Percentiles rank a stretch among this genome's conserved stretches.
Evolutionary conservation across 768 basidiomycete genomes (phyloP).

Genomic region (Boletus insuetus): DNA sequence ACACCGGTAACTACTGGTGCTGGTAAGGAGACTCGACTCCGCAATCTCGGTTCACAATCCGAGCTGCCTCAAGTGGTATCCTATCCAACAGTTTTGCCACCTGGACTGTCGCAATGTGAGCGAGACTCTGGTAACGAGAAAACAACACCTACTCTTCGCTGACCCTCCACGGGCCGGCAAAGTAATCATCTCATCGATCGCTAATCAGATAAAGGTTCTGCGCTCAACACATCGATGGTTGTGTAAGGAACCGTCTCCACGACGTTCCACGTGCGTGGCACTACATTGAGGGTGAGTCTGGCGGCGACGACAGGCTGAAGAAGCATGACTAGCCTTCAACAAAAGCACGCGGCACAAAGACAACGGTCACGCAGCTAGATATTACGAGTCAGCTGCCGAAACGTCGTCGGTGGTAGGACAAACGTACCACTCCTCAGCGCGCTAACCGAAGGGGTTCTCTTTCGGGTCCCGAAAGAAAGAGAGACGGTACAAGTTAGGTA

Average conservation of each 20-base stretch:
- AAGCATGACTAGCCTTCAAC: constrained; percentile 1
- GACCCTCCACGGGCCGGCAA: constrained; percentile 21
- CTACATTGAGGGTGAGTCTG: not conserved
- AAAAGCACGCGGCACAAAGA: constrained; percentile 4
- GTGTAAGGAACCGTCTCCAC: constrained; percentile 5
- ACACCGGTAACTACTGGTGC: constrained; percentile 19
- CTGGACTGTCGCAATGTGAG: constrained; percentile 11
- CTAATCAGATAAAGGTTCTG: constrained; percentile 5
- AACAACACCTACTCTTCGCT: constrained; percentile 15
- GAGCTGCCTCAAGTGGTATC: not conserved
- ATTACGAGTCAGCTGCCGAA: constrained; percentile 1
- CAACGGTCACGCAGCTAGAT: constrained; percentile 19
- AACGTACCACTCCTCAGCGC: constrained; percentile 11
- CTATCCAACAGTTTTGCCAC: constrained; percentile 12
- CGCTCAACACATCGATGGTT: constrained; percentile 9
- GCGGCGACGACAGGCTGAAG: not conserved
- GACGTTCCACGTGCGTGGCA: constrained; percentile 16
- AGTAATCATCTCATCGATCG: constrained; percentile 19
- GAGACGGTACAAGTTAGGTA: not conserved
- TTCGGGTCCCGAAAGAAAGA: constrained; percentile 21
- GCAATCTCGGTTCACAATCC: constrained; percentile 4
- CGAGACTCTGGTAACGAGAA: accelerated
- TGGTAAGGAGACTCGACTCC: constrained; percentile 4
- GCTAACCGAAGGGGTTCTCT: constrained; percentile 36
- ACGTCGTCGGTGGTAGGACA: not conserved